Evolutionary conservation across 257 asterid genomes (phyloP).

Genomic region (Hygrophila difformis): DNA sequence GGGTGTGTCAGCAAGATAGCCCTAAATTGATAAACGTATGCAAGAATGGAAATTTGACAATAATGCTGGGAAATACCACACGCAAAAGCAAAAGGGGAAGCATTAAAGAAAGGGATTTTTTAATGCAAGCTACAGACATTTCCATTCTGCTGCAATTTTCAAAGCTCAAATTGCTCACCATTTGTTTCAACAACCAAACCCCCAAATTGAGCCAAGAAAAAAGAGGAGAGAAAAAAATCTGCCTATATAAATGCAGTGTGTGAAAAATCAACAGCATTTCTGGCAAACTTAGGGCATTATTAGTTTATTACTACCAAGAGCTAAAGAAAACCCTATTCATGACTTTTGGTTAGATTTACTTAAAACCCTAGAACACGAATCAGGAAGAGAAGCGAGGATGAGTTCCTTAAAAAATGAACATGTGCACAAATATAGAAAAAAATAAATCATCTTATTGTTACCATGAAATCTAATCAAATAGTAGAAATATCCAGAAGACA

Average conservation of each 20-base stretch:
- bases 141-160: constrained; percentile 23
- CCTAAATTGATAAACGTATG: constrained; percentile 25
- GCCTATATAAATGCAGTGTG: constrained; percentile 17
- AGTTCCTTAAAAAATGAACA: constrained; percentile 12
- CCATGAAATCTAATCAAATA: constrained; percentile 44
- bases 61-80: constrained; percentile 35
- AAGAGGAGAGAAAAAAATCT: constrained; percentile 12
- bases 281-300: no score
- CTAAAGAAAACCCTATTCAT: constrained; percentile 32
- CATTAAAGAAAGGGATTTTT: constrained; percentile 28
- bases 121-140: constrained; percentile 32
- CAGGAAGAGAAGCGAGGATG: constrained; percentile 21
- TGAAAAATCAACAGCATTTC: neutral
- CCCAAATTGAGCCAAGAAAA: constrained; percentile 23
- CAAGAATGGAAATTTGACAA: constrained; percentile 30
- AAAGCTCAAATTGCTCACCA: constrained; percentile 19
- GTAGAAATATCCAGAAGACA: constrained; percentile 61
- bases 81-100: constrained; percentile 35
- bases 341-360: constrained; percentile 40
- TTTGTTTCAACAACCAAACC: constrained; percentile 34
- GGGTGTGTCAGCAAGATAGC: constrained; percentile 43
- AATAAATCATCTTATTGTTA: constrained; percentile 13
- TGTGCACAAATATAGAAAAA: constrained; percentile 23
- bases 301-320: constrained; percentile 35
- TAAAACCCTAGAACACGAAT: constrained; percentile 39